Evolutionary conservation across 768 basidiomycete genomes (phyloP).

Genomic region (Suillus occidentalis): DNA sequence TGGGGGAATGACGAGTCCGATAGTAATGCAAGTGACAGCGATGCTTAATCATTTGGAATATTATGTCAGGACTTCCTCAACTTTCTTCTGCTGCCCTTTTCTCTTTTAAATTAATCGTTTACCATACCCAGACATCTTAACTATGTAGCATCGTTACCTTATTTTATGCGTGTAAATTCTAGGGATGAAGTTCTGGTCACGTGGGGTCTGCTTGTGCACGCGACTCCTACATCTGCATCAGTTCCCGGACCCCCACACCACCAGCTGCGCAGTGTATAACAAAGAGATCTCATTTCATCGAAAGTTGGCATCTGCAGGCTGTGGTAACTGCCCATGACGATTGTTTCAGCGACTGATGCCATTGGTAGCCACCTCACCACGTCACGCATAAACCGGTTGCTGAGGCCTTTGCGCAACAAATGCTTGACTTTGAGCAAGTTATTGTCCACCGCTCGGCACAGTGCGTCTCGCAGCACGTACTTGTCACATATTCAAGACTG

Average conservation of each 20-base stretch:
- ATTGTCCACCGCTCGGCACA: constrained; percentile 11
- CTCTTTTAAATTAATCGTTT: background rate
- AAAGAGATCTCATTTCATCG: background rate
- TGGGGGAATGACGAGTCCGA: constrained; percentile 91
- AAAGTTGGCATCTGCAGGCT: background rate
- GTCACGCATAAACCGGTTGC: constrained; percentile 43
- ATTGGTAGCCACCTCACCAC: constrained; percentile 35
- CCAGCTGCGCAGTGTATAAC: background rate
- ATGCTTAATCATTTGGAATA: constrained; percentile 30
- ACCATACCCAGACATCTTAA: background rate
- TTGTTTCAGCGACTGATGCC: constrained; percentile 13
- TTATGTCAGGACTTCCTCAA: background rate
- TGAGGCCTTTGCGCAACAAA: constrained; percentile 50
- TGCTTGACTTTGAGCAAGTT: constrained; percentile 33
- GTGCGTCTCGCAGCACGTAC: constrained; percentile 3
- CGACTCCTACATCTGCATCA: background rate
- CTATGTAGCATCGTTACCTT: constrained; percentile 3
- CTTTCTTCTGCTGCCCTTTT: background rate
- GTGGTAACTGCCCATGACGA: constrained; percentile 1
- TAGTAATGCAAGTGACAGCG: constrained; percentile 77
- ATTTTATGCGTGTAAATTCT: background rate
- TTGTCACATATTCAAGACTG: constrained; percentile 18
- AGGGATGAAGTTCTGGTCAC: background rate
- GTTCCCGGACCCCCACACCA: background rate
- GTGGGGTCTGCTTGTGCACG: background rate